These are phyloP conservation scores for Aspergillus udagawae DNA, from an alignment of 2,329 filamentous ascomycete species.

Conservation along the genomic window DNA sequence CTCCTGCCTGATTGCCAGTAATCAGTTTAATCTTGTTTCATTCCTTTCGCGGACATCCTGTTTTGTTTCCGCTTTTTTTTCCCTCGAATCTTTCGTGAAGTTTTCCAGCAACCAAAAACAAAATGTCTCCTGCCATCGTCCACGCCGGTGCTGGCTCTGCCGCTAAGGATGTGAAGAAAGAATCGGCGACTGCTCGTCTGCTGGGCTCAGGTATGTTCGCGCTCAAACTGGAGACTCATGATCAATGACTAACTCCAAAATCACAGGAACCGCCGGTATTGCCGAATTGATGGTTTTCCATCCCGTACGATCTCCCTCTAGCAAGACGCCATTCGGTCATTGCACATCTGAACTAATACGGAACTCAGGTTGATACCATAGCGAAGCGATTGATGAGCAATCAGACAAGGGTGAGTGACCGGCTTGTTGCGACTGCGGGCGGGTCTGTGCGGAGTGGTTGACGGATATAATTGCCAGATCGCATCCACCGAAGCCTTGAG, in stretches of 20 bases:
- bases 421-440: not conserved
- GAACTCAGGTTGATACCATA: constrained; percentile 81
- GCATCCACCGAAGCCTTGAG: constrained; percentile 65
- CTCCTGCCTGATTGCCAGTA: not conserved
- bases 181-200: constrained; percentile 83
- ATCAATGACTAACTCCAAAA: constrained; percentile 13
- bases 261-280: constrained; percentile 80
- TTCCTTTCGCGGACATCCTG: not conserved
- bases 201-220: constrained; percentile 74
- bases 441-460: not conserved
- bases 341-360: constrained; percentile 17
- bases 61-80: not conserved
- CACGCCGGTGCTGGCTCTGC: constrained; percentile 40
- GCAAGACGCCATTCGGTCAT: not conserved
- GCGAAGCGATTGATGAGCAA: constrained; percentile 99
- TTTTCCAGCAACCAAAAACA: constrained; percentile 4
- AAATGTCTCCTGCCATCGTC: constrained; percentile 54
- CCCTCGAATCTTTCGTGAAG: not conserved
- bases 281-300: constrained; percentile 91
- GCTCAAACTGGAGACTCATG: not conserved
- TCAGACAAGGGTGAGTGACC: constrained; percentile 63
- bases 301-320: constrained; percentile 55
- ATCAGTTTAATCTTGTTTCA: not conserved
- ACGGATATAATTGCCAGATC: constrained; percentile 45
- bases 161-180: constrained; percentile 67